These are phyloP conservation scores for Rhodocollybia butyracea DNA, from an alignment of 768 basidiomycete species.

Conservation along the genomic window DNA sequence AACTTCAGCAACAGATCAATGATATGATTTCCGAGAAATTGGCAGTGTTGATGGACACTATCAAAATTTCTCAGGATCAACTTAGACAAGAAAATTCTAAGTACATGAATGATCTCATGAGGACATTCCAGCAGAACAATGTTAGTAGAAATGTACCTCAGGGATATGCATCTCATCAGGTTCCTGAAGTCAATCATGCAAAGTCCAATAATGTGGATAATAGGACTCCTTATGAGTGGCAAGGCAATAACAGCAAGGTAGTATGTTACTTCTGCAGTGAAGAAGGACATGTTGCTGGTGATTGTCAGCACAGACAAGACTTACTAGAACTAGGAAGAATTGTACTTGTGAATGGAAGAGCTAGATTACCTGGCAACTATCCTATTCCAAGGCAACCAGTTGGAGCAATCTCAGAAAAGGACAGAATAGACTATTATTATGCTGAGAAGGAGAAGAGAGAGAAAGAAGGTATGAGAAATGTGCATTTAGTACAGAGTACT, in stretches of 20 bases:
- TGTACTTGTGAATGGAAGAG: not conserved
- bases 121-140: not conserved
- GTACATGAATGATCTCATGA: not conserved
- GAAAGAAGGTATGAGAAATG: too few relatives aligned
- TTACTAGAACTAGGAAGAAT: not conserved
- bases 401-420: not conserved
- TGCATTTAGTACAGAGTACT: not conserved
- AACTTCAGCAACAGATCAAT: not conserved
- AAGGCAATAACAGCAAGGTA: not conserved
- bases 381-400: constrained; percentile 5
- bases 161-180: not conserved
- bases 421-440: not conserved
- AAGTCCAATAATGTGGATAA: too few relatives aligned
- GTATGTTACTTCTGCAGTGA: not conserved
- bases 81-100: not conserved
- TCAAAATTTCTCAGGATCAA: not conserved
- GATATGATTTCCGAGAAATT: not conserved
- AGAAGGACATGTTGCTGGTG: not conserved
- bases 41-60: not conserved
- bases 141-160: not conserved
- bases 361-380: not conserved
- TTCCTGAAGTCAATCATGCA: not conserved
- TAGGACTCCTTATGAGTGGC: not conserved
- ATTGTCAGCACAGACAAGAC: not conserved
- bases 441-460: not conserved